These are phyloP conservation scores for Annulohypoxylon truncatum DNA, from an alignment of 2,329 filamentous ascomycete species.

Conservation along the genomic window DNA sequence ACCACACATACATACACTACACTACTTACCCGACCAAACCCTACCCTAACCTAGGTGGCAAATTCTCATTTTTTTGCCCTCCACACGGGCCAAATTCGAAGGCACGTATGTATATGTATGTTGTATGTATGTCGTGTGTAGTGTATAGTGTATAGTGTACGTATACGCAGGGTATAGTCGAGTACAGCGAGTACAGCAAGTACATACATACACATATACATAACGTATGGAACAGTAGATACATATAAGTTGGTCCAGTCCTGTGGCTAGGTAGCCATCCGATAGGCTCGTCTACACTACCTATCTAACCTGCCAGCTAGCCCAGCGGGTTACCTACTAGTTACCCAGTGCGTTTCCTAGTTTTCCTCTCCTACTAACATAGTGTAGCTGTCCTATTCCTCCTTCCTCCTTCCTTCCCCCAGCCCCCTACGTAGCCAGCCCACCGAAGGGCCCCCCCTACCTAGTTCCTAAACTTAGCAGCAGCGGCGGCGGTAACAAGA, in stretches of 20 bases:
- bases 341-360: background rate
- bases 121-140: background rate
- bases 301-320: background rate
- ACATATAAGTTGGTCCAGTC: conserved; percentile 11
- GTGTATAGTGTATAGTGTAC: background rate
- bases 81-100: background rate
- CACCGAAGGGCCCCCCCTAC: background rate
- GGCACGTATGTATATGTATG: background rate
- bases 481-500: background rate
- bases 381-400: background rate
- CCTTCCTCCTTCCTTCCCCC: background rate
- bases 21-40: background rate
- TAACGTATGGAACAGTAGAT: background rate
- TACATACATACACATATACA: conserved; percentile 3
- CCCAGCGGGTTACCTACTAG: background rate
- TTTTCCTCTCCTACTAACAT: background rate
- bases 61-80: background rate
- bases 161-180: conserved; percentile 8
- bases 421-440: background rate
- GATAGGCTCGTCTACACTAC: conserved; percentile 24
- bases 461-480: conserved; percentile 1
- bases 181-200: conserved; percentile 1
- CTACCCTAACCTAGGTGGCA: conserved; percentile 4
- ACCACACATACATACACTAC: too few relatives aligned
- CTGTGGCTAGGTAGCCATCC: conserved; percentile 25